Conservation (phyloP, 2,329 filamentous ascomycete species). For the Shiraia sp. region DNA sequence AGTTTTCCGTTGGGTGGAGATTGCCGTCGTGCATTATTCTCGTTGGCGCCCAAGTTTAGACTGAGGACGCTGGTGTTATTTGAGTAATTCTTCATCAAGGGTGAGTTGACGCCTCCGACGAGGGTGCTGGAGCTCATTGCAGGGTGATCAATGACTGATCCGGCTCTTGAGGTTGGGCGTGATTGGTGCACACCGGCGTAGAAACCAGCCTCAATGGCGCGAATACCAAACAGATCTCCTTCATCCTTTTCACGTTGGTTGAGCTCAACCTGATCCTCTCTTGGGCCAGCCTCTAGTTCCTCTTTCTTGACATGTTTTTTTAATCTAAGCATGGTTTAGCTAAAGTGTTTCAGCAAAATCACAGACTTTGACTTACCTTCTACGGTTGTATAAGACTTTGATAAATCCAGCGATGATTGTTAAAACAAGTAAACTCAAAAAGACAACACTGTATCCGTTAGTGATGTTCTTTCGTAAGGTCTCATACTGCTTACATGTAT, state of each 20-base stretch:
- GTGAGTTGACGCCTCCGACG: slow-evolving; percentile 35
- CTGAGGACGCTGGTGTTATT: slow-evolving; percentile 39
- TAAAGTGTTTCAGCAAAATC: not conserved
- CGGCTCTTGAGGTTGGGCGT: slow-evolving; percentile 42
- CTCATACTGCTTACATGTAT: slow-evolving; percentile 31
- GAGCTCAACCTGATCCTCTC: slow-evolving; percentile 40
- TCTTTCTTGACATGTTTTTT: slow-evolving; percentile 32
- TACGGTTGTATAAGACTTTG: slow-evolving; percentile 42
- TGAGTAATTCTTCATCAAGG: slow-evolving; percentile 36
- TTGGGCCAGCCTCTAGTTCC: slow-evolving; percentile 30
- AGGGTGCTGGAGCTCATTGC: slow-evolving; percentile 42
- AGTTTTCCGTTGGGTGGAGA: slow-evolving; percentile 34
- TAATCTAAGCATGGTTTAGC: slow-evolving; percentile 27
- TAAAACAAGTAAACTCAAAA: slow-evolving; percentile 33
- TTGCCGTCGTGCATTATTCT: slow-evolving; percentile 19
- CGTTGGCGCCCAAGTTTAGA: slow-evolving; percentile 31
- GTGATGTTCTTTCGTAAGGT: not conserved
- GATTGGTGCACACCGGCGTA: slow-evolving; percentile 47
- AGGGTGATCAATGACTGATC: slow-evolving; percentile 31
- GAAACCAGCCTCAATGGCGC: slow-evolving; percentile 49
- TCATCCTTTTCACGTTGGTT: slow-evolving; percentile 44
- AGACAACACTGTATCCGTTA: slow-evolving; percentile 36
- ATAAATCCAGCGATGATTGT: slow-evolving; percentile 38
- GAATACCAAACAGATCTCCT: slow-evolving; percentile 46
- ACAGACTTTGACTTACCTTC: slow-evolving; percentile 33